Conservation (phyloP, 768 basidiomycete genomes). For the Mycena crocata region DNA sequence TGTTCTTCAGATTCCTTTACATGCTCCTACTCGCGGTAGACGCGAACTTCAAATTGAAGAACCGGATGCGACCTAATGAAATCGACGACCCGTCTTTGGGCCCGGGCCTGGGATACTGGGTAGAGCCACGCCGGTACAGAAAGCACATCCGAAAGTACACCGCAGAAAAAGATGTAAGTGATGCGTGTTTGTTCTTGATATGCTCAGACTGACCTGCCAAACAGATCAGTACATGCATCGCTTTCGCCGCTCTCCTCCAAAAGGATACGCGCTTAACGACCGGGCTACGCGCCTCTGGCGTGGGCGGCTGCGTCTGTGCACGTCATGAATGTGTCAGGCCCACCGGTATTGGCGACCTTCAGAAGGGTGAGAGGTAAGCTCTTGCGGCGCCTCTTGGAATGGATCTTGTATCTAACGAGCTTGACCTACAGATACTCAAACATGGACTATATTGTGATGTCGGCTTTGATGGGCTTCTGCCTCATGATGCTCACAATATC, state of each 20-base stretch:
- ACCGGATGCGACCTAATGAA: conserved; percentile 18
- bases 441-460: background rate
- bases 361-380: conserved; percentile 37
- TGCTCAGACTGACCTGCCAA: background rate
- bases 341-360: conserved; percentile 34
- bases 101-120: conserved; percentile 25
- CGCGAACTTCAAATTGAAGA: conserved; percentile 36
- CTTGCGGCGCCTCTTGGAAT: no score
- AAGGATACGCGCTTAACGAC: conserved; percentile 24
- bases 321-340: conserved; percentile 28
- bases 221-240: conserved; percentile 31
- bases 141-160: conserved; percentile 6
- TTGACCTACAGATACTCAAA: background rate
- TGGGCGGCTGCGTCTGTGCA: no score
- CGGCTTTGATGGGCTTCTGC: background rate
- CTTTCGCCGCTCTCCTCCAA: no score
- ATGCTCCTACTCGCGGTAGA: conserved; percentile 27
- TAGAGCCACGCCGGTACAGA: conserved; percentile 22
- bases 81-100: no score
- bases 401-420: background rate
- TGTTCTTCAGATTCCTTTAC: conserved; percentile 15
- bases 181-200: background rate
- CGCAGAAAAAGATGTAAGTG: conserved; percentile 16
- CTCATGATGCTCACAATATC: conserved; percentile 31
- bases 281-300: conserved; percentile 22